A percentile compares a stretch with the other conserved stretches of the same genome.
These are phyloP conservation scores for Litsea cubeba DNA, from an alignment of 164 flowering plant genomes.

Conservation along the genomic window DNA sequence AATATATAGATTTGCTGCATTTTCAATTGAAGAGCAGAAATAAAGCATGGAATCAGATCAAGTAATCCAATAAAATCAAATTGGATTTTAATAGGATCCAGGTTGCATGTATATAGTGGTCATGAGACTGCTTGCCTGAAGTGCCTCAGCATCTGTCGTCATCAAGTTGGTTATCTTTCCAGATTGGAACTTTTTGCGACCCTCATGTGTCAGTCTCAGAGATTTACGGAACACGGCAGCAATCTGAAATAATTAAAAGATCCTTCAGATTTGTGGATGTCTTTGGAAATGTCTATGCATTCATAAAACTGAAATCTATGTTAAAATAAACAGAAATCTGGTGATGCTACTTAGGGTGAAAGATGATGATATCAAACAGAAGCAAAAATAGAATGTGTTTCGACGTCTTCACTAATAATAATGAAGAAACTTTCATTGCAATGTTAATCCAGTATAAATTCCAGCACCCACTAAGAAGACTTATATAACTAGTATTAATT, in stretches of 20 bases:
- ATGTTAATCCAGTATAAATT: not conserved
- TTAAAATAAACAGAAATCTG: not conserved
- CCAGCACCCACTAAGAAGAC: not conserved
- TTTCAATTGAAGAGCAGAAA: not conserved
- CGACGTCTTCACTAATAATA: not conserved
- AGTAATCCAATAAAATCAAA: not conserved
- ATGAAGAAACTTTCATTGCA: not conserved
- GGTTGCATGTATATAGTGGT: not conserved
- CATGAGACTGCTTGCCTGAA: conserved; percentile 55
- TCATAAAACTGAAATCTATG: not conserved
- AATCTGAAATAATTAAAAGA: conserved; percentile 37
- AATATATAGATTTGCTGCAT: too few species aligned
- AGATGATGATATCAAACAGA: not conserved
- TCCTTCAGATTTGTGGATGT: not conserved
- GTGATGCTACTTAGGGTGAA: not conserved
- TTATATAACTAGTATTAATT: not conserved
- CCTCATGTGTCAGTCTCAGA: conserved; percentile 75
- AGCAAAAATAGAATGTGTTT: not conserved
- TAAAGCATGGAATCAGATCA: not conserved
- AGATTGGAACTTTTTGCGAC: conserved; percentile 67
- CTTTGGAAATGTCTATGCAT: not conserved
- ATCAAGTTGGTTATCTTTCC: conserved; percentile 97
- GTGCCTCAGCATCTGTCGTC: conserved; percentile 97
- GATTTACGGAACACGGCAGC: conserved; percentile 97
- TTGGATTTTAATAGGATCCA: not conserved